phyloP scores from a whole-genome alignment of 2,329 filamentous ascomycete species.

The Ceratocystis albifundus region DNA sequence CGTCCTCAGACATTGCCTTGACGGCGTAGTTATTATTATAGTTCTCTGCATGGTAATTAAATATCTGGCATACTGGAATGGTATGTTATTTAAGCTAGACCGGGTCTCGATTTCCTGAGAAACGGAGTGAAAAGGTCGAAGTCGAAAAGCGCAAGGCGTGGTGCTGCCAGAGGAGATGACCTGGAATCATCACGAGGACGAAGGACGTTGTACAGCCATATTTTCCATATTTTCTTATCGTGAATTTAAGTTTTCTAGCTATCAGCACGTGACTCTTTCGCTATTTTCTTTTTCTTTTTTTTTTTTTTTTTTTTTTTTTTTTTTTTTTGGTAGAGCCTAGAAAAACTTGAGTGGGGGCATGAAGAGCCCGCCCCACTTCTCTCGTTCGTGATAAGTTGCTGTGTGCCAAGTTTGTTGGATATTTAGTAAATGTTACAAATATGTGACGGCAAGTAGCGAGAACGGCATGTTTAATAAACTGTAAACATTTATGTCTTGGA shows the following conservation, averaged over 20 bases:
- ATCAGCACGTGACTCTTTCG: slow-evolving; percentile 6
- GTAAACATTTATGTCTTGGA: too few species aligned
- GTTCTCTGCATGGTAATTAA: slow-evolving; percentile 7
- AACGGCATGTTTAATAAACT: too few species aligned
- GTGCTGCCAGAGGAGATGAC: neutral
- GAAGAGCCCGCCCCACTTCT: neutral
- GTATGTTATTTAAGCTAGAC: neutral
- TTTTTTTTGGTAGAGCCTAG: neutral
- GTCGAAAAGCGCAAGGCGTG: neutral
- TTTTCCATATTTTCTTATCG: neutral
- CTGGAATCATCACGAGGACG: neutral
- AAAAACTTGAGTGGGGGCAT: neutral
- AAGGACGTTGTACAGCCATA: neutral
- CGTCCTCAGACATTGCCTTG: slow-evolving; percentile 14
- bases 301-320: neutral
- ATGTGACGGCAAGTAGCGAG: too few species aligned
- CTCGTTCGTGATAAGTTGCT: neutral
- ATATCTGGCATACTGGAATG: too few species aligned
- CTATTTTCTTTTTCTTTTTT: neutral
- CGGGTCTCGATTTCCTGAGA: neutral
- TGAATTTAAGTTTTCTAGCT: neutral
- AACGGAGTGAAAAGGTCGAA: neutral
- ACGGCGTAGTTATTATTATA: neutral
- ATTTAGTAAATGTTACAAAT: too few species aligned
- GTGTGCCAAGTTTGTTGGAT: too few species aligned